Evolutionary conservation across 208 protist species (phyloP), one percentile per base, ranked within the genome.

Genomic region (Trypanosoma cruzi): DNA sequence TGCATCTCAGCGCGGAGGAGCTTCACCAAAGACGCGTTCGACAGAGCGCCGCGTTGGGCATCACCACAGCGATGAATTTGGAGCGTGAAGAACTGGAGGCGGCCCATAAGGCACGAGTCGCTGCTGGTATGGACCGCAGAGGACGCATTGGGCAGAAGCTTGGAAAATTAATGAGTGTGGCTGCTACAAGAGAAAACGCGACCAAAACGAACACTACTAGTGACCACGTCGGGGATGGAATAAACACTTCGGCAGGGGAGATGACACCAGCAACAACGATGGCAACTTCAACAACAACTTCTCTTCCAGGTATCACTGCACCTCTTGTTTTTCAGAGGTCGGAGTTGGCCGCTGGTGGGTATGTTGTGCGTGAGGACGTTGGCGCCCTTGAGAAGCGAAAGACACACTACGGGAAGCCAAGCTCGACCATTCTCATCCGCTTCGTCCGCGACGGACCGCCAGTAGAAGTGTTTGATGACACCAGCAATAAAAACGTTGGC

Each of bases 1-100:
- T 96, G 50, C 73, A 73, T 28, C 60, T 92, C 6, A 84, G 82
- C 26, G 88, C 88, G 2, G 90, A 96, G 74, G 88, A 92, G 64
- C 61, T 96, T 16, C 86, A 93, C 65, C 77, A 71, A 24, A 74
- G 71, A n/a, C 87, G 90, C 13, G 73, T 96, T 20, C 79, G 79
- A 31, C 80, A 78, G 49, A 94, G 88, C 42, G 90, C 86, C 0
- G 87, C 83, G 26, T 53, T 90, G 28, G 90, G 90, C 32, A 81
- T 96, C 24, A 69, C 79, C 57, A 68, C 80, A 14, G 90, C 90
- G 2, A 73, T 96, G 64, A 72, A 84, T 5, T 70, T 92, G 70
- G 78, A 92, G 62, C 78, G 81, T 18, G 86, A 92, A 2, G 71
- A 73, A 0, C 74, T 90, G n/a, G 81, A 88, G 67, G 68, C 81